Evolutionary conservation across 164 flowering plant species (phyloP), one percentile per base, ranked within the genome.

Genomic region (Platanus orientalis): DNA sequence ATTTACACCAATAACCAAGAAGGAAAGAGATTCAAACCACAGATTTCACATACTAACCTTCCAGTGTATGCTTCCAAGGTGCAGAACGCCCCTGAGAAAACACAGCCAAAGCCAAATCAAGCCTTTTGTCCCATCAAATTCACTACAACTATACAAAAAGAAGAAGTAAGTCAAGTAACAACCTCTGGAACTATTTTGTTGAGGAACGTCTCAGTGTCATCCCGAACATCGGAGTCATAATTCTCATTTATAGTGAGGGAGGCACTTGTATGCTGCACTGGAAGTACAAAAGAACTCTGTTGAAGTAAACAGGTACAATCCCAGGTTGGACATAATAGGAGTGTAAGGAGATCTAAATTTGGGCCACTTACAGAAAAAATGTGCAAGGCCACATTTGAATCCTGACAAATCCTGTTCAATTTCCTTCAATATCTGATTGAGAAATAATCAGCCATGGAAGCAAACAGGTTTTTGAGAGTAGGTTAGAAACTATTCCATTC

Each of bases 191-290:
- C 99, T 29, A 91, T 74, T 44, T 63, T 81, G 76, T 86, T 94
- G 42, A 94, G 91, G 74, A 94, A 94, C 2, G 97, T 94, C 80
- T 94, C 99, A 16, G 96, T 94, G 64, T 94, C 99, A 59, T 75
- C 82, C 44, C 87, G 78, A 66, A 94, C 99, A 83, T 94, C 99
- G 0, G 96, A 71, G 78, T 94, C 99, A 61, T 91, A 94, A 49
- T 94, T 94, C 79, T 94, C 99, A 60, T 94, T 94, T 74, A 94
- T 81, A 23, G 99, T 94, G 66, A 94, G 76, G 28, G 99, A 94
- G 44, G 99, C 99, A 81, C 99, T 94, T 4, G 99, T 94, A 68
- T 94, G 99, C 58, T 91, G 98, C 77, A 94, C 98, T 93, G 86
- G n/a, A 67, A 32, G 53, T 24, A 59, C 25, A 57, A 16, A 34